Conservation (phyloP, 2,329 filamentous ascomycete species). For the Cercospora beticola region DNA sequence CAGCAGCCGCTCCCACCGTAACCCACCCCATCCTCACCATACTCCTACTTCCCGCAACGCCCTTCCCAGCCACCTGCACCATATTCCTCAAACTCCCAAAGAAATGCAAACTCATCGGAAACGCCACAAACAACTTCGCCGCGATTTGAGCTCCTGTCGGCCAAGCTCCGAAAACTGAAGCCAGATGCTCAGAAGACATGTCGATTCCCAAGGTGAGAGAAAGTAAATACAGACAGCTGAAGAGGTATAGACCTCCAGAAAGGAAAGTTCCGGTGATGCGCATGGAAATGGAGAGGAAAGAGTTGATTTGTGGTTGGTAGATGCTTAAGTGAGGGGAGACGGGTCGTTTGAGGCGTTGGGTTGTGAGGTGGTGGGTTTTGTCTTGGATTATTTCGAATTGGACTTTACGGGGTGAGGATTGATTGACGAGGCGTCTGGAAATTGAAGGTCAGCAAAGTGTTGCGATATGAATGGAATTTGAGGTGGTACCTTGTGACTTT, state of each 20-base stretch:
- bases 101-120: neutral
- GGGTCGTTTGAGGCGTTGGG: neutral
- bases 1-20: neutral
- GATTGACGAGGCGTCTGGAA: neutral
- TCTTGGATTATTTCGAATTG: neutral
- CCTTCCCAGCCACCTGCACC: neutral
- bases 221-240: neutral
- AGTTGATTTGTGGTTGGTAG: neutral
- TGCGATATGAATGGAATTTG: no score
- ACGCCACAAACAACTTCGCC: neutral
- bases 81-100: neutral
- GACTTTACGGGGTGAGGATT: neutral
- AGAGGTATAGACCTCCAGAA: neutral
- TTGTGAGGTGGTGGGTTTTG: neutral
- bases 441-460: neutral
- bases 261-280: neutral
- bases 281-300: neutral
- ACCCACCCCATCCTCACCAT: neutral
- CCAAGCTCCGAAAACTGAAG: neutral
- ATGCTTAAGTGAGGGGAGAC: neutral
- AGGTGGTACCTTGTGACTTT: neutral
- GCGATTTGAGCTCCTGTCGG: neutral
- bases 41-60: neutral
- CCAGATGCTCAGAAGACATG: neutral
- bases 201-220: neutral